Base-by-base conservation (phyloP, 257 asterid species). In the Ocimum tenuiflorum region DNA sequence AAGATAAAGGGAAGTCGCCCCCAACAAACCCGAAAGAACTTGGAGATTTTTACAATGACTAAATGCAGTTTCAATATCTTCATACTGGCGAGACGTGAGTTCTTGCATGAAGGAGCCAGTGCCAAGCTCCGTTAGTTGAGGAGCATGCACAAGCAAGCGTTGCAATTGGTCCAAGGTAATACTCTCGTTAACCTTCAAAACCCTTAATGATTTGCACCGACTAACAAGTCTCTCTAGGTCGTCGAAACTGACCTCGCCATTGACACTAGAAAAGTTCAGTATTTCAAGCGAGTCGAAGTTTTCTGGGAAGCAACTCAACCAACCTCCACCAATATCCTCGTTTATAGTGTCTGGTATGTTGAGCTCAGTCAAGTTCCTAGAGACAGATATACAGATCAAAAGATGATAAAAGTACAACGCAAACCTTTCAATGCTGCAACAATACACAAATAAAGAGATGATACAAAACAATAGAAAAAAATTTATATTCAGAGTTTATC, bases 351-450 rank as follows among this genome's bases (percentile, higher is more conserved):
- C 97, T 54, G 84, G 91, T 58, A 90, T 81, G 81, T 90, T 83
- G 48, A 90, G 95, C 83, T 90, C 97, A n/a, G 78, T 90, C 88
- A 89, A 82, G 75, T 76, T 83, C 95, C 96, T 89, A 78, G 39
- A 69, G 65, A 52, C 73, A 66, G 52, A 67, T 47, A n/a, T 6
- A 68, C 19, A 24, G 46, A 67, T 60, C 10, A 67, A 45, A 65
- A 29, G 1, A 63, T 7, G 27, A 52, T 14, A 54, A 17, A 54
- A 24, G 11, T 13, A 10, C 3, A 51, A 64, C 24, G 61, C 41
- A 50, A 45, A 54, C 12, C 43, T 53, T 49, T 18, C 41, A 69
- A 51, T 9, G 42, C 19, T 60, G 46, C 13, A 58, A 11, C 17
- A 56, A 13, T 19, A 23, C 6, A 14, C 42, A 60, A 35, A 20